Conservation (phyloP, 768 basidiomycete genomes). For the Asterophora parasitica region DNA sequence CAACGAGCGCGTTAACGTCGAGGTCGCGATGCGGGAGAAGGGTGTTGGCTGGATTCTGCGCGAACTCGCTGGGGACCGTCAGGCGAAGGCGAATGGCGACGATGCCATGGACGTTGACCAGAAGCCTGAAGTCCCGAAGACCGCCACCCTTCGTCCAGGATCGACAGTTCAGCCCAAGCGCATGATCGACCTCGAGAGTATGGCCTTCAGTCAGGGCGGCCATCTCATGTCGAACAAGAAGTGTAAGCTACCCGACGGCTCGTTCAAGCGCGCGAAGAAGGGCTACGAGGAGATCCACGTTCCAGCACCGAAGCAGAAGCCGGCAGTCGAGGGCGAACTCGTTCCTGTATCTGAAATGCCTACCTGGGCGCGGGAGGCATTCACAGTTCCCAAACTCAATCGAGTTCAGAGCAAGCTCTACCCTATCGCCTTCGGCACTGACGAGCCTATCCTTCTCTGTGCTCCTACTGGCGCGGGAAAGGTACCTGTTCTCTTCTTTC, state of each 20-base stretch:
- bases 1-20: slow-evolving; percentile 86
- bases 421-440: slow-evolving; percentile 90
- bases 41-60: slow-evolving; percentile 94
- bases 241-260: slow-evolving; percentile 94
- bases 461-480: slow-evolving; percentile 99
- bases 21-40: slow-evolving; percentile 98
- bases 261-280: slow-evolving; percentile 94
- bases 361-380: slow-evolving; percentile 83
- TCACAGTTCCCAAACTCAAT: slow-evolving; percentile 79
- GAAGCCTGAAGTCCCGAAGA: slow-evolving; percentile 63
- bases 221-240: slow-evolving; percentile 99
- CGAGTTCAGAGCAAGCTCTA: slow-evolving; percentile 90
- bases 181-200: slow-evolving; percentile 83
- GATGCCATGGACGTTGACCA: slow-evolving; percentile 83
- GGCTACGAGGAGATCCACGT: slow-evolving; percentile 98
- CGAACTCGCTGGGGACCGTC: slow-evolving; percentile 80
- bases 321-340: slow-evolving; percentile 55
- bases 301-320: slow-evolving; percentile 82
- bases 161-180: slow-evolving; percentile 82
- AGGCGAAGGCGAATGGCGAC: slow-evolving; percentile 39
- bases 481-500: slow-evolving; percentile 42
- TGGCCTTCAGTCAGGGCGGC: slow-evolving; percentile 96
- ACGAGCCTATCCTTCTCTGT: slow-evolving; percentile 92
- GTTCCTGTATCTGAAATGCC: slow-evolving; percentile 74
- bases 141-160: slow-evolving; percentile 83